Evolutionary conservation across 2,329 filamentous ascomycete genomes (phyloP), one percentile per base, ranked within the genome.

Genomic region (Colletotrichum sp.): DNA sequence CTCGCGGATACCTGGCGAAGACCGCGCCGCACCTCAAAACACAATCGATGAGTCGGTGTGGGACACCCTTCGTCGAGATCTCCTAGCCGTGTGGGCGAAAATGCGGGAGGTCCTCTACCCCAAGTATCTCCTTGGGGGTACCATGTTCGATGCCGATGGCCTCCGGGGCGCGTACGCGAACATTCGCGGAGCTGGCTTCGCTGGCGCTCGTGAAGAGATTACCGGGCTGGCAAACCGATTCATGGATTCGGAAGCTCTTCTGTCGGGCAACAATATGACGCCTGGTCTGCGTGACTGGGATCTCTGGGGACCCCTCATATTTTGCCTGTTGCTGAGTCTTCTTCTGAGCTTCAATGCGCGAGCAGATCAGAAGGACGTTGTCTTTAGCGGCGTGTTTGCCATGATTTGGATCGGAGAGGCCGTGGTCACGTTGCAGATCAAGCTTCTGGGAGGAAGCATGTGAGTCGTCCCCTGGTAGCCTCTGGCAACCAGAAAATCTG

Each of bases 41-140:
- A 99, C 97, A 62, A 98, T 99, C 84, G 97, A 99, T 85, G 97
- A 99, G 87, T 93, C 93, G 3, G 97, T 99, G 55, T 99, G 97
- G 97, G 95, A 96, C 59, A 99, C 97, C n/a, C 89, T 99, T 76
- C 95, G 95, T 69, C 94, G 97, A 79, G 97, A 99, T 85, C 88
- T 99, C 79, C 87, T 96, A 9, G 97, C 96, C 30, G 95, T 99
- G 44, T 99, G 97, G 96, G 95, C 95, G 87, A 99, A 99, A 90
- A 95, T 99, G 93, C 93, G 95, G 85, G 96, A 98, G 88, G 97
- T 99, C 52, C 92, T 99, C 76, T 99, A 95, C 86, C 97, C 97
- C 21, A 96, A 96, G 82, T 99, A 99, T 87, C 90, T 99, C 65
- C 93, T 99, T 28, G 91, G 91, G 44, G 92, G 92, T 34, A 92